Evolutionary conservation across 208 protist species (phyloP), one percentile per base, ranked within the genome.

Genomic region (Naegleria gruberi): DNA sequence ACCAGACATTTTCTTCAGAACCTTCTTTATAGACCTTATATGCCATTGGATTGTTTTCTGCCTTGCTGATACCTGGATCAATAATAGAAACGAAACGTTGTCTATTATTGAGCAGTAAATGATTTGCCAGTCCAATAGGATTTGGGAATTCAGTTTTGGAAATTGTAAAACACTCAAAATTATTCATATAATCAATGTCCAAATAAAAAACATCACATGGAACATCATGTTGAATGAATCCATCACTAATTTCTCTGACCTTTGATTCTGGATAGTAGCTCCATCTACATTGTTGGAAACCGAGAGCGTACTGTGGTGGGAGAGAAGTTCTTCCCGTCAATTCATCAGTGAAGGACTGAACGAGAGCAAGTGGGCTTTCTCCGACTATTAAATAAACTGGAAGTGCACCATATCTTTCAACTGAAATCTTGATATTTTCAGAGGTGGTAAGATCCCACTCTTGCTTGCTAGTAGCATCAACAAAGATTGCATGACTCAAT

Each of bases 151-250:
- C 91, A 90, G 3, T 3, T 30, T 86, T 93, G 40, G 30, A 92
- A 1, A 91, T 89, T 8, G 96, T 95, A 47, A 96, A 97, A 87
- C 95, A 93, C 47, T 89, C 77, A 57, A 94, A 96, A 0, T 82
- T 26, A 82, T 96, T 77, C 96, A 97, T 97, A 90, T 97, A 96
- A 90, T 96, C 94, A 47, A 97, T 97, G 91, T 97, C 96, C 23
- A 57, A 93, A 93, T 94, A 97, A 37, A 96, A 93, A 55, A 89
- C 91, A 44, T 97, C 95, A 3, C 97, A 91, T 30, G 96, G 96
- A 51, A 98, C 92, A 10, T 92, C 26, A 45, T 92, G 30, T 41
- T 89, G 82, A 12, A 44, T 57, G 55, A 95, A 97, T 30, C 92
- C 57, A 2, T 81, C 23, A 19, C 96, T 93, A 40, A 96, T 94